These are phyloP conservation scores for Podospora bellae-mahoneyi DNA, from an alignment of 495 filamentous ascomycete species.

Conservation along the genomic window DNA sequence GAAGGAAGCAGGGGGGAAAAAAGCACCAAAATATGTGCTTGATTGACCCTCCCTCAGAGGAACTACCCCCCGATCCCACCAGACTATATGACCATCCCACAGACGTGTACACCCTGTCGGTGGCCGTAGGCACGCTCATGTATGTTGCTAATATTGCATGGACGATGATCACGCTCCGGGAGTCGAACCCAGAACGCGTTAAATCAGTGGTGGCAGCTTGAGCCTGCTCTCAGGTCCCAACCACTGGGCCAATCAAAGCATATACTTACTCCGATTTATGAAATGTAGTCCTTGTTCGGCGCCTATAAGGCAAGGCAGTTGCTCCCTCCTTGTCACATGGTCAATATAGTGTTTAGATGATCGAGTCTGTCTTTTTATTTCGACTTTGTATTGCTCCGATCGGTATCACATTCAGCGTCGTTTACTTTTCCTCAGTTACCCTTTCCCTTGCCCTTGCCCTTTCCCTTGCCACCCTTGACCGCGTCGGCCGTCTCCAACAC, in stretches of 20 bases:
- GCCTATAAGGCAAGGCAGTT: not conserved
- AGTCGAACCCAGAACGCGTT: not conserved
- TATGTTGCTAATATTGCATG: not conserved
- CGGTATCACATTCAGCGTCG: not conserved
- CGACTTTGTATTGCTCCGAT: not conserved
- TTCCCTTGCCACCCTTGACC: not conserved
- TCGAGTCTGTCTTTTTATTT: not conserved
- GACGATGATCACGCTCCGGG: not conserved
- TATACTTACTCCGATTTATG: not conserved
- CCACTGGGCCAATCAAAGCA: not conserved
- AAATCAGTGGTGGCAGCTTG: not conserved
- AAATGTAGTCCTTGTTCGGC: not conserved
- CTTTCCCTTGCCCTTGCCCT: not conserved
- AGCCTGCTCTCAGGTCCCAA: not conserved
- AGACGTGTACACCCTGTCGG: not conserved
- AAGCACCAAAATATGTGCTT: not conserved
- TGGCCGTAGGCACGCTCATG: not conserved
- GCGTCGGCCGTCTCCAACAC: slow-evolving; percentile 40
- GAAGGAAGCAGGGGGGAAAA: not conserved
- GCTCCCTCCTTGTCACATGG: not conserved
- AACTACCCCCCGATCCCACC: not conserved
- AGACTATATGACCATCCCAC: not conserved
- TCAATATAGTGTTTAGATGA: not conserved
- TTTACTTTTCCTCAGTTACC: not conserved
- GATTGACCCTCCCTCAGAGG: not conserved